Base-by-base conservation (phyloP, 805 yeast species). In the Ogataea minuta region DNA sequence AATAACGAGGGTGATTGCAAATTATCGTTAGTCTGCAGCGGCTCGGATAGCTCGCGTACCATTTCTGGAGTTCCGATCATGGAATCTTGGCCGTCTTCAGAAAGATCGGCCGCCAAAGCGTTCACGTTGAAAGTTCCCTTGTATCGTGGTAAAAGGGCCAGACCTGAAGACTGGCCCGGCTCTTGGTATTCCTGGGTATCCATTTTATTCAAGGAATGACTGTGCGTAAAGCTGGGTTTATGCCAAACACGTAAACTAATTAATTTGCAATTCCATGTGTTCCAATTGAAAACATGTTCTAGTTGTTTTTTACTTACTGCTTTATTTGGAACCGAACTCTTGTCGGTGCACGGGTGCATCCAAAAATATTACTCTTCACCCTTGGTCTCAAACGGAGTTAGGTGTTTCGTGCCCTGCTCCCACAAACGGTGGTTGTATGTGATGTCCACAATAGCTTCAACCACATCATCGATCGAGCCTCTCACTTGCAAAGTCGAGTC, bases 401-500 rank as follows among this genome's bases (percentile, higher is more conserved):
- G 75, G 39, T 70, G 60, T 52, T 77, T 67, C 40, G 96, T 89
- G 54, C 95, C 96, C 62, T 86, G 87, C 29, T 72, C 77, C 99
- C 99, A 91, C 13, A 86, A 54, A 34, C 64, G 74, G 48, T 87
- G 90, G 37, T 74, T 75, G 62, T 84, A 81, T 40, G 93, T 82
- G 62, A 91, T 77, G 21, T 70, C 74, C 64, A 79, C 77, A 53
- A 91, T 79, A 34, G 97, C 89, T 36, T 70, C 74, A 41, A 76
- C 64, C 41, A 84, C 76, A 13, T 80, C 89, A 38, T 76, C 81
- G 43, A 82, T 74, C 11, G 86, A 68, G 48, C 98, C 99, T 74
- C 99, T 87, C 34, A 90, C 96, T 74, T 91, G 99, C 63, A 81
- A 84, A 24, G 98, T 93, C 41, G 95, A 76, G 66, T 91, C 99